phyloP scores from a whole-genome alignment of 2,329 filamentous ascomycete genomes.

The Fusarium liriodendri region DNA sequence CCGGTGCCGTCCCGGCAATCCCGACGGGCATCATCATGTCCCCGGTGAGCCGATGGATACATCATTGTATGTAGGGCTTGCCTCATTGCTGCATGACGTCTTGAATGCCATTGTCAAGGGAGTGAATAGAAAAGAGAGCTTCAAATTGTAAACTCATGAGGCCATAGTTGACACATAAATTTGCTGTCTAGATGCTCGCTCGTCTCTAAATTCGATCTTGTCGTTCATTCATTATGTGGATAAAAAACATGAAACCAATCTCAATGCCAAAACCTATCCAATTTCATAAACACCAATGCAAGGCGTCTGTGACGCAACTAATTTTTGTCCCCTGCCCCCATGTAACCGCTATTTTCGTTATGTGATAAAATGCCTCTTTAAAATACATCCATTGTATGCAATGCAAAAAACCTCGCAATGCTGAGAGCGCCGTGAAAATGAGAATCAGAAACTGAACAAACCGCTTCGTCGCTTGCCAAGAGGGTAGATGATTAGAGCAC shows the following conservation, averaged over 20 bases:
- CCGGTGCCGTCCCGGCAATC: not conserved
- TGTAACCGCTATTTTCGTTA: not conserved
- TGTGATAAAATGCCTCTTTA: not conserved
- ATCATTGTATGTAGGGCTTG: not conserved
- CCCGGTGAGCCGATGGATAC: not conserved
- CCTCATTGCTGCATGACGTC: not conserved
- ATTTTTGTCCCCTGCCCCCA: not conserved
- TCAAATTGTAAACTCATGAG: not conserved
- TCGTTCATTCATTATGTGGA: constrained; percentile 14
- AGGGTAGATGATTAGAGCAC: constrained; percentile 61
- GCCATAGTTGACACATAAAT: not conserved
- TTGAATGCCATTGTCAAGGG: not conserved
- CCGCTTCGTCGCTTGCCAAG: constrained; percentile 62
- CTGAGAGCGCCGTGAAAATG: constrained; percentile 13
- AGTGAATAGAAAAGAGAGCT: not conserved
- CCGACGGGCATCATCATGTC: not conserved
- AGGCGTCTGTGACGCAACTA: not conserved
- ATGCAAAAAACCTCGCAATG: constrained; percentile 1
- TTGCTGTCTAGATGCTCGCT: not conserved
- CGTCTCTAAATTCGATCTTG: not conserved
- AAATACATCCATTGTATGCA: not conserved
- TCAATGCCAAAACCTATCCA: not conserved
- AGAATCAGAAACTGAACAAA: constrained; percentile 58
- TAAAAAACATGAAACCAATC: not conserved
- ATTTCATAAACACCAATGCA: constrained; percentile 9